phyloP scores from a whole-genome alignment of 1,284 basidiomycete genomes.

The Ganoderma leucocontextum region DNA sequence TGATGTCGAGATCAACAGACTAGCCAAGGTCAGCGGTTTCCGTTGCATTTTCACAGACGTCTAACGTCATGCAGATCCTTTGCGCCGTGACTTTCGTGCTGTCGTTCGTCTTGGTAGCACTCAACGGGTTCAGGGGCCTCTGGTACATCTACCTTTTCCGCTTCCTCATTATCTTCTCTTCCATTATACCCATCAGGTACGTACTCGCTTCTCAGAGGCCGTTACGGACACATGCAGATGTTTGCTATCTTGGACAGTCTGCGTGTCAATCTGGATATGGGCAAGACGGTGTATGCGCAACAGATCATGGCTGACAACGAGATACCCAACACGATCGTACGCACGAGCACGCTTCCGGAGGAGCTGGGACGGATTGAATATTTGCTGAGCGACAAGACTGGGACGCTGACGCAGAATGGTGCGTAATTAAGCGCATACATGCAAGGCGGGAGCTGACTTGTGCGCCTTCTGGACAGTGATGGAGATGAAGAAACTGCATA shows the following conservation, averaged over 20 bases:
- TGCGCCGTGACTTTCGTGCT: slow-evolving; percentile 94
- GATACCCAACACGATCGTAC: slow-evolving; percentile 95
- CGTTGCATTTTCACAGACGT: not conserved
- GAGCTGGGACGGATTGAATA: slow-evolving; percentile 98
- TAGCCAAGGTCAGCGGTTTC: slow-evolving; percentile 80
- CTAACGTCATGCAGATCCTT: slow-evolving; percentile 72
- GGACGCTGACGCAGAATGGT: slow-evolving; percentile 98
- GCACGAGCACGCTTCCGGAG: slow-evolving; percentile 96
- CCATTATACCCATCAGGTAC: slow-evolving; percentile 98
- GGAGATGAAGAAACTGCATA: slow-evolving; percentile 98
- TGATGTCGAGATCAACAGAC: slow-evolving; percentile 94
- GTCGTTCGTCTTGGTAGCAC: slow-evolving; percentile 90
- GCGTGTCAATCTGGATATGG: slow-evolving; percentile 99
- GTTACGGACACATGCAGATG: not conserved
- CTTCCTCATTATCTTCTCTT: slow-evolving; percentile 97
- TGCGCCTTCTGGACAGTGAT: slow-evolving; percentile 72
- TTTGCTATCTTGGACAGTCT: slow-evolving; percentile 61
- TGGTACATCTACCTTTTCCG: slow-evolving; percentile 98
- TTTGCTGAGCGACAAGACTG: slow-evolving; percentile 96
- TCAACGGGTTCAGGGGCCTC: slow-evolving; percentile 95
- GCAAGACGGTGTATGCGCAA: slow-evolving; percentile 96
- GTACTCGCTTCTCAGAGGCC: slow-evolving; percentile 36
- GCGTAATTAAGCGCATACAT: slow-evolving; percentile 32
- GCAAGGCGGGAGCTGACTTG: slow-evolving; percentile 10
- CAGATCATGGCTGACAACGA: slow-evolving; percentile 95